Conservation (phyloP, 169 alveolate genomes). For the Plasmodium ovale region DNA sequence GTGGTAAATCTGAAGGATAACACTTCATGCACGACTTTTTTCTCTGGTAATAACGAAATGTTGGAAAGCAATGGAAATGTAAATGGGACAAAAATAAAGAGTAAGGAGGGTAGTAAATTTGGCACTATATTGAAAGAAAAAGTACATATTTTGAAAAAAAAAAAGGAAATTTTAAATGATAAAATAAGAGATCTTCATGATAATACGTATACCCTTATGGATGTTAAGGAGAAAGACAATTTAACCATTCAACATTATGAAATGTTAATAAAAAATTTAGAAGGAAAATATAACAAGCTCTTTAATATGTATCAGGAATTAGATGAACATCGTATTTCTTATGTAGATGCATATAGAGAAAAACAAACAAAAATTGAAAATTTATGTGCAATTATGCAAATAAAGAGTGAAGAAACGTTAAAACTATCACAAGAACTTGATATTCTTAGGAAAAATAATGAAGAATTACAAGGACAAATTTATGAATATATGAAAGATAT, state of each 20-base stretch:
- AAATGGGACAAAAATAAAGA: slow-evolving; percentile 27
- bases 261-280: slow-evolving; percentile 59
- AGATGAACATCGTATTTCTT: slow-evolving; percentile 71
- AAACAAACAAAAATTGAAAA: slow-evolving; percentile 71
- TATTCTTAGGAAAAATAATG: slow-evolving; percentile 50
- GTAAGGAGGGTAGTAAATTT: slow-evolving; percentile 5
- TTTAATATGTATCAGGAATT: slow-evolving; percentile 76
- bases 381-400: slow-evolving; percentile 68
- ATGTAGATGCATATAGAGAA: slow-evolving; percentile 73
- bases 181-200: slow-evolving; percentile 62
- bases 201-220: slow-evolving; percentile 52
- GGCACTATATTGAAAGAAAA: slow-evolving; percentile 31
- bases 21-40: slow-evolving; percentile 31
- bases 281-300: slow-evolving; percentile 55
- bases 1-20: slow-evolving; percentile 12
- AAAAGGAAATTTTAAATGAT: slow-evolving; percentile 44
- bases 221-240: slow-evolving; percentile 43
- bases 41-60: slow-evolving; percentile 25
- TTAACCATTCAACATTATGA: slow-evolving; percentile 72
- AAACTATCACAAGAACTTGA: slow-evolving; percentile 68
- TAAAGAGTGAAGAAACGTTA: slow-evolving; percentile 68
- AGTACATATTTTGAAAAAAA: slow-evolving; percentile 40
- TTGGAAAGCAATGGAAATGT: not conserved
- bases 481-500: slow-evolving; percentile 64
- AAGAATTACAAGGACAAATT: slow-evolving; percentile 75